phyloP scores from a whole-genome alignment of 2,329 filamentous ascomycete genomes.

The Pseudogymnoascus sp. region DNA sequence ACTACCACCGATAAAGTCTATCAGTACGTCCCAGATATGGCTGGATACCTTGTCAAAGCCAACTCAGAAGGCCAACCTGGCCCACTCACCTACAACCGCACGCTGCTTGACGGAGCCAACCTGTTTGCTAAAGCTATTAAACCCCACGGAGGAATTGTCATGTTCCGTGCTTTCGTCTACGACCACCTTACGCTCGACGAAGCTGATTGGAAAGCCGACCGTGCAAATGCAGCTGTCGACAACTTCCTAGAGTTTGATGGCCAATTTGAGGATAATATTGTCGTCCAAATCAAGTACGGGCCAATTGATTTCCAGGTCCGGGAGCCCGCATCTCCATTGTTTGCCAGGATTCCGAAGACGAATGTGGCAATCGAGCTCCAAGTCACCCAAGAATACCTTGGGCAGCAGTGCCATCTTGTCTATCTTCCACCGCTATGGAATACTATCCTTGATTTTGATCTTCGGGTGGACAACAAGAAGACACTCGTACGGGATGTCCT shows the following conservation, averaged over 20 bases:
- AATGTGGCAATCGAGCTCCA: slow-evolving; percentile 53
- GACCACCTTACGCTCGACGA: slow-evolving; percentile 44
- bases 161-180: slow-evolving; percentile 69
- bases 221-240: slow-evolving; percentile 61
- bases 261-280: slow-evolving; percentile 60
- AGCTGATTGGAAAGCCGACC: slow-evolving; percentile 55
- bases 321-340: slow-evolving; percentile 58
- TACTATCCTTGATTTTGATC: slow-evolving; percentile 57
- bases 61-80: slow-evolving; percentile 66
- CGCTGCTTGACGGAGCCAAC: slow-evolving; percentile 59
- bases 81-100: slow-evolving; percentile 61
- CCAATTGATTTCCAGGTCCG: slow-evolving; percentile 68
- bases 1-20: slow-evolving; percentile 53
- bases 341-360: slow-evolving; percentile 41
- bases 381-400: slow-evolving; percentile 61
- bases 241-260: slow-evolving; percentile 58
- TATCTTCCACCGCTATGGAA: slow-evolving; percentile 64
- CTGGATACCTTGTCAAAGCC: slow-evolving; percentile 62
- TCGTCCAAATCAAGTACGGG: slow-evolving; percentile 66
- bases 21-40: slow-evolving; percentile 53
- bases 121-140: slow-evolving; percentile 53
- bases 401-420: slow-evolving; percentile 60
- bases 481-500: slow-evolving; percentile 54
- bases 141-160: slow-evolving; percentile 52
- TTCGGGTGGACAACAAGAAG: slow-evolving; percentile 48